Conservation (phyloP, 495 filamentous ascomycete species). For the Cryomyces minteri region DNA sequence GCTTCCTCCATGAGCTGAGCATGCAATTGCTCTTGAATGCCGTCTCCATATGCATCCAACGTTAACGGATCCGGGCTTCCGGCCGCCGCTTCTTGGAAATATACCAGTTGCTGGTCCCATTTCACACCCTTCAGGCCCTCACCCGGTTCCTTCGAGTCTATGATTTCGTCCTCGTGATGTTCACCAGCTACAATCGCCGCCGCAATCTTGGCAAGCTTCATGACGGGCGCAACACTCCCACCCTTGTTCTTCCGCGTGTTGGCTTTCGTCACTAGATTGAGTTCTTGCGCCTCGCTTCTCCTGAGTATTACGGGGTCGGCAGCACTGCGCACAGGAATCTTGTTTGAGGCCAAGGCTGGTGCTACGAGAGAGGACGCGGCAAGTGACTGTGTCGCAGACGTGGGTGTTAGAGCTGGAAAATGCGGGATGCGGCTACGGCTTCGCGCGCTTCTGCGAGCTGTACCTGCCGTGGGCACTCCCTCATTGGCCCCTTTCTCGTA, state of each 20-base stretch:
- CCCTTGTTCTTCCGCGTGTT: slow-evolving; percentile 44
- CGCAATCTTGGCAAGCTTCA: slow-evolving; percentile 26
- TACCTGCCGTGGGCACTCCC: neutral
- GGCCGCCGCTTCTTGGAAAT: neutral
- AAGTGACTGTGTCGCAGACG: slow-evolving; percentile 1
- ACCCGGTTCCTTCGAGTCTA: neutral
- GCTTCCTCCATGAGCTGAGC: too few species aligned
- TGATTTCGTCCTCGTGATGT: neutral
- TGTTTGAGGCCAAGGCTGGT: slow-evolving; percentile 23
- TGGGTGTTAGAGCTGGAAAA: slow-evolving; percentile 3
- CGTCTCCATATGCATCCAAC: too few species aligned
- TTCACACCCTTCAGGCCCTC: neutral
- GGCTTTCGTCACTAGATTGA: slow-evolving; percentile 31
- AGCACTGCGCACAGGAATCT: slow-evolving; percentile 38
- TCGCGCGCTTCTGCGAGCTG: neutral
- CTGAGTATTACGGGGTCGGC: slow-evolving; percentile 36
- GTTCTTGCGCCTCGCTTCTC: slow-evolving; percentile 37
- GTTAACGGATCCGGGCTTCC: too few species aligned
- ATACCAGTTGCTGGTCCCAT: neutral
- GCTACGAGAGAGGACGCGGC: slow-evolving; percentile 9
- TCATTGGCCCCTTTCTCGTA: slow-evolving; percentile 7
- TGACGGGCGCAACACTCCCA: slow-evolving; percentile 27
- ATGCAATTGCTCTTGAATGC: too few species aligned
- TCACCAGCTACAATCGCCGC: slow-evolving; percentile 3
- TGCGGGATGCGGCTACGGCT: slow-evolving; percentile 2